These are phyloP conservation scores for Polygonum maritimum DNA, from an alignment of 148 eudicot species.

Conservation along the genomic window DNA sequence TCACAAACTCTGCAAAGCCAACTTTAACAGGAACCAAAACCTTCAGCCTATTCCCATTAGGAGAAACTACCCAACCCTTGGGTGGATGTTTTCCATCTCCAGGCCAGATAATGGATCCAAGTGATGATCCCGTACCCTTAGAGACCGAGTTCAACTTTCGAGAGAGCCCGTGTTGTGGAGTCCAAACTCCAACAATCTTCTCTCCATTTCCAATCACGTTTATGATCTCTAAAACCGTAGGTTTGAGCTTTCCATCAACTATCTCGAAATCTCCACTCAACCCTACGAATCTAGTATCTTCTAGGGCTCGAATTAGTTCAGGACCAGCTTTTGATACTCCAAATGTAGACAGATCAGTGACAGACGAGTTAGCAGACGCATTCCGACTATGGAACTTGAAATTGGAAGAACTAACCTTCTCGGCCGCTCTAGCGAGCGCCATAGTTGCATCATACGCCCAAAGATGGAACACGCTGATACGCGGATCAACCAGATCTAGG, in stretches of 20 bases:
- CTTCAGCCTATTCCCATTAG: slow-evolving; percentile 20
- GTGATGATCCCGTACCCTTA: background rate
- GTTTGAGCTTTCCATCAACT: slow-evolving; percentile 33
- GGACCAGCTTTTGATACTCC: slow-evolving; percentile 40
- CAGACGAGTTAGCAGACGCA: background rate
- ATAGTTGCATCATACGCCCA: slow-evolving; percentile 55
- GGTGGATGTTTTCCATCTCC: background rate
- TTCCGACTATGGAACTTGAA: slow-evolving; percentile 16
- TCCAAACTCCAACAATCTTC: slow-evolving; percentile 24
- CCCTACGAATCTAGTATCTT: slow-evolving; percentile 28
- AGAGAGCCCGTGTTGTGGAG: slow-evolving; percentile 12
- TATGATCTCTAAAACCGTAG: slow-evolving; percentile 26
- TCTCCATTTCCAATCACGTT: slow-evolving; percentile 27
- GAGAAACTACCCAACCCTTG: slow-evolving; percentile 18
- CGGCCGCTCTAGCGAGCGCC: slow-evolving; percentile 51
- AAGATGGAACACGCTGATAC: slow-evolving; percentile 29
- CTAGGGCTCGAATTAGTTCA: slow-evolving; percentile 22
- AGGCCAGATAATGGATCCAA: background rate
- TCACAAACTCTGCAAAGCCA: slow-evolving; percentile 31
- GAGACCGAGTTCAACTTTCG: background rate
- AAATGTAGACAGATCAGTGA: slow-evolving; percentile 30
- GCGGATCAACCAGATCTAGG: slow-evolving; percentile 22
- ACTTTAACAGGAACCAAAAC: slow-evolving; percentile 32
- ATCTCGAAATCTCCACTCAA: slow-evolving; percentile 44
- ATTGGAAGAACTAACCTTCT: slow-evolving; percentile 14